Conservation (phyloP, 1,139 yeast genomes). For the Williopsis jadinii region DNA sequence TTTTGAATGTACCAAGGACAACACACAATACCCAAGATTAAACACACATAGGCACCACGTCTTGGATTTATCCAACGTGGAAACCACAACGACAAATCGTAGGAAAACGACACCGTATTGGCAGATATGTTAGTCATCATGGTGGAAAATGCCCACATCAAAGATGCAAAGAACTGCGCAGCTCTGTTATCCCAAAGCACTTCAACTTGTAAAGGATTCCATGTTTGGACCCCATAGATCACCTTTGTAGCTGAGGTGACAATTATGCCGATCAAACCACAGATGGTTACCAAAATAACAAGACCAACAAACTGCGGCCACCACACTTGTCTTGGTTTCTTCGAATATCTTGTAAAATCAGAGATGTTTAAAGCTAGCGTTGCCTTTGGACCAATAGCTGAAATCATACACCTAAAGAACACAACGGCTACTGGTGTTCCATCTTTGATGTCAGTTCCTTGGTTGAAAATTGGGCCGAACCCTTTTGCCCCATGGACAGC, state of each 20-base stretch:
- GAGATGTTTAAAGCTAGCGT: constrained; percentile 34
- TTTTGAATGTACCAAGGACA: constrained; percentile 33
- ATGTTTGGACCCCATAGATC: constrained; percentile 27
- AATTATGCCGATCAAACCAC: constrained; percentile 27
- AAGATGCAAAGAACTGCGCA: constrained; percentile 48
- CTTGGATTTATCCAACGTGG: constrained; percentile 43
- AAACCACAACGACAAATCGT: constrained; percentile 48
- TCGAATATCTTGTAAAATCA: constrained; percentile 32
- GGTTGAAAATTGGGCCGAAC: constrained; percentile 28
- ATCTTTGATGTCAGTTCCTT: constrained; percentile 23
- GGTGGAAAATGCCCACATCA: constrained; percentile 48
- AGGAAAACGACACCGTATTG: constrained; percentile 53
- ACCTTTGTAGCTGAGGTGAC: constrained; percentile 27
- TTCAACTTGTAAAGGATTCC: constrained; percentile 31
- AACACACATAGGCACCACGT: constrained; percentile 27
- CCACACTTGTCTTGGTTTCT: constrained; percentile 25
- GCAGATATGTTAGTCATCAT: constrained; percentile 55
- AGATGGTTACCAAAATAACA: constrained; percentile 28
- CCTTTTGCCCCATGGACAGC: constrained; percentile 30
- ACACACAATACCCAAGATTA: constrained; percentile 29
- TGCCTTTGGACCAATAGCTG: constrained; percentile 31
- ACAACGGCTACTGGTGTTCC: constrained; percentile 30
- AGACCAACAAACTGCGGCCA: constrained; percentile 29
- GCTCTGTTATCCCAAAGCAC: constrained; percentile 36
- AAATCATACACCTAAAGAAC: constrained; percentile 27